A percentile compares a stretch with the other conserved stretches of the same genome.
These are phyloP conservation scores for Fragilaria crotonensis DNA, from an alignment of 108 stramenopile species.

Conservation along the genomic window DNA sequence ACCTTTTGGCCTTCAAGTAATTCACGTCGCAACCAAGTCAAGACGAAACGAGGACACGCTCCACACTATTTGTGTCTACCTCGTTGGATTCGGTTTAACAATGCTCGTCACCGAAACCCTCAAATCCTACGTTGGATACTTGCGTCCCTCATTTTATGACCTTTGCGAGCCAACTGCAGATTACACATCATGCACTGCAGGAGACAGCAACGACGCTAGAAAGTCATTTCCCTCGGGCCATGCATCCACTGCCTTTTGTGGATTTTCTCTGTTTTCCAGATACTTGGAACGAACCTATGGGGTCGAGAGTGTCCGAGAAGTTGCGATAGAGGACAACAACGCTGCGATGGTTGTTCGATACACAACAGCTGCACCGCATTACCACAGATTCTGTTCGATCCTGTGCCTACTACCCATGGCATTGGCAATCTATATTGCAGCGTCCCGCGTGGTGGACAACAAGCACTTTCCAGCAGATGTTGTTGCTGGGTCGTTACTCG, in stretches of 20 bases:
- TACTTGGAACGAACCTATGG: constrained; percentile 32
- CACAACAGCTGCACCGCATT: neutral
- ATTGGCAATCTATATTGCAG: constrained; percentile 39
- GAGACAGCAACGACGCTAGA: constrained; percentile 9
- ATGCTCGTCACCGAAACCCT: constrained; percentile 18
- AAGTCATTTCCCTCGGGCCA: constrained; percentile 56
- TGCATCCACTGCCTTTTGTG: constrained; percentile 34
- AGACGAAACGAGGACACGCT: constrained; percentile 15
- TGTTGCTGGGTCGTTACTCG: constrained; percentile 44
- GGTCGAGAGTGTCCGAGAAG: constrained; percentile 1
- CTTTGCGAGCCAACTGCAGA: constrained; percentile 34
- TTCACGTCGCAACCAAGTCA: neutral
- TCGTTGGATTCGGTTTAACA: constrained; percentile 25
- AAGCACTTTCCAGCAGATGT: constrained; percentile 61
- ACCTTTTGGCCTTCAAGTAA: neutral
- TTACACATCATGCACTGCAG: constrained; percentile 22
- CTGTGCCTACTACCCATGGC: constrained; percentile 26
- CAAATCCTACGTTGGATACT: constrained; percentile 47
- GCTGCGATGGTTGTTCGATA: neutral
- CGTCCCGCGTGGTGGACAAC: constrained; percentile 45
- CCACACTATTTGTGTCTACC: constrained; percentile 29
- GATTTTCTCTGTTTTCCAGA: constrained; percentile 27
- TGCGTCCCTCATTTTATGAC: constrained; percentile 49
- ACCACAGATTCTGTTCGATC: constrained; percentile 15
- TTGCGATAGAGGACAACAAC: neutral